phyloP scores from a whole-genome alignment of 768 basidiomycete genomes.

The Pulveroboletus sp. region DNA sequence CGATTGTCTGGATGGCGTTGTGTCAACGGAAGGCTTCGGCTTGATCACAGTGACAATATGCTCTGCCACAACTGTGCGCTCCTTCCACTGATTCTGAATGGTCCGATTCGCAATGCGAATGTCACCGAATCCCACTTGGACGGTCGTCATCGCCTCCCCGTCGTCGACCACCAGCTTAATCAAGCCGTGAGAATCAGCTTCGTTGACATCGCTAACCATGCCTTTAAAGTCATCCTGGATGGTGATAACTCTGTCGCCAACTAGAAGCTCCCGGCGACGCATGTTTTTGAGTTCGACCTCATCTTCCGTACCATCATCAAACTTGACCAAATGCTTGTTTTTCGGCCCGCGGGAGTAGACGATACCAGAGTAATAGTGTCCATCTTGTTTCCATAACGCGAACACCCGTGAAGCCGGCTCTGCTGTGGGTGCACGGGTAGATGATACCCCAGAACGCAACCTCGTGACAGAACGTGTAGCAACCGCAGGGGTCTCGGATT shows the following conservation, averaged over 20 bases:
- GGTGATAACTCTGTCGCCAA: slow-evolving; percentile 55
- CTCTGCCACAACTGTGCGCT: slow-evolving; percentile 43
- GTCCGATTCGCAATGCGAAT: slow-evolving; percentile 51
- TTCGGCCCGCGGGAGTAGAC: slow-evolving; percentile 36
- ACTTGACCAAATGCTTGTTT: slow-evolving; percentile 46
- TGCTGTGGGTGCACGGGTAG: slow-evolving; percentile 11
- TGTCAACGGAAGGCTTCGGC: slow-evolving; percentile 32
- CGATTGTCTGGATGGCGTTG: slow-evolving; percentile 49
- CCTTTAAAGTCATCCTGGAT: slow-evolving; percentile 26
- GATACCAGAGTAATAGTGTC: slow-evolving; percentile 57
- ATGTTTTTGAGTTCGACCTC: slow-evolving; percentile 48
- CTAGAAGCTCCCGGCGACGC: slow-evolving; percentile 44
- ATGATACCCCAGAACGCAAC: slow-evolving; percentile 35
- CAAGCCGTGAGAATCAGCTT: slow-evolving; percentile 24
- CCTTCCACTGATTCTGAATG: slow-evolving; percentile 48
- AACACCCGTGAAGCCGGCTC: slow-evolving; percentile 55
- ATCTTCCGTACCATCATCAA: slow-evolving; percentile 58
- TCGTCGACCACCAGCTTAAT: slow-evolving; percentile 41
- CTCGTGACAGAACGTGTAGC: slow-evolving; percentile 35
- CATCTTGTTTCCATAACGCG: slow-evolving; percentile 60
- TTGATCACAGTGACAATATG: slow-evolving; percentile 40
- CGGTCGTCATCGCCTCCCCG: slow-evolving; percentile 23
- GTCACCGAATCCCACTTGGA: slow-evolving; percentile 32
- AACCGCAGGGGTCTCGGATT: slow-evolving; percentile 25
- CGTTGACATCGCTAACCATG: slow-evolving; percentile 29